Conservation (phyloP, 352 stramenopile genomes). For the Pythium apleroticum region DNA sequence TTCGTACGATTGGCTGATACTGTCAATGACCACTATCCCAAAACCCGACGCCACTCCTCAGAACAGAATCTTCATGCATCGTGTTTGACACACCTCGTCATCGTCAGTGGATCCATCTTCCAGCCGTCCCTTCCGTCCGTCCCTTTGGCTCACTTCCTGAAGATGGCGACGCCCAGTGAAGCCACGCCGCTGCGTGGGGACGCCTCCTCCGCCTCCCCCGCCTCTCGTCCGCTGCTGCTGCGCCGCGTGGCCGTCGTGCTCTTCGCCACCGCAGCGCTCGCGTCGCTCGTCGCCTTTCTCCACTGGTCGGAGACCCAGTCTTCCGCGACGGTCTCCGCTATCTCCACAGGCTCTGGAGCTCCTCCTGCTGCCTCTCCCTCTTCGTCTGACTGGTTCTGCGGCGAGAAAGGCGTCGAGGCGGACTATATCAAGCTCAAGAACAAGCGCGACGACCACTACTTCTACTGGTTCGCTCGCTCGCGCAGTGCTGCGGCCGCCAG, state of each 20-base stretch:
- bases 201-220: neutral
- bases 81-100: too few relatives aligned
- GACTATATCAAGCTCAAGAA: constrained; percentile 42
- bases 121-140: too few relatives aligned
- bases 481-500: constrained; percentile 17
- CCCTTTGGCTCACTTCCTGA: neutral
- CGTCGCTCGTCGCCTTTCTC: neutral
- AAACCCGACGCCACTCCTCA: too few relatives aligned
- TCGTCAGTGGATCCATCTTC: neutral
- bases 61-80: too few relatives aligned
- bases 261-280: neutral
- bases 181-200: neutral
- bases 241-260: neutral
- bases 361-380: neutral
- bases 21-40: too few relatives aligned
- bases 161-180: neutral
- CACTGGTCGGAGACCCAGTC: neutral
- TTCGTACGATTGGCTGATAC: too few relatives aligned
- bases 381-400: constrained; percentile 16
- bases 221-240: neutral
- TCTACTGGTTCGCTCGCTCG: constrained; percentile 57
- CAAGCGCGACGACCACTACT: constrained; percentile 55
- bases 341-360: neutral
- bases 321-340: neutral
- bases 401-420: constrained; percentile 10